phyloP scores from a whole-genome alignment of 305 asterid genomes.

The Ilex paraguariensis region DNA sequence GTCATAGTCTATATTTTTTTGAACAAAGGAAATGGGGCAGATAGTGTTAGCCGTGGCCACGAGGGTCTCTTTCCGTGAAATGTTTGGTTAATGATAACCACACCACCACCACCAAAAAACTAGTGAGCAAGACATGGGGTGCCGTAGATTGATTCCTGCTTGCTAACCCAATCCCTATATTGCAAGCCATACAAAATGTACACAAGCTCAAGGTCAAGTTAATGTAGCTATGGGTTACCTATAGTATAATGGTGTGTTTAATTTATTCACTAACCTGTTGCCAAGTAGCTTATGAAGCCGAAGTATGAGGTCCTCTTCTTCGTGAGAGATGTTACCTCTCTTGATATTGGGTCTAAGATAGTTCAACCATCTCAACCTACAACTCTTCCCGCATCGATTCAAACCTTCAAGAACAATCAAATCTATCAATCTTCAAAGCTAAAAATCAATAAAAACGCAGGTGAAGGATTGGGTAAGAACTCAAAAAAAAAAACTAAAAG shows the following conservation, averaged over 20 bases:
- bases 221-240: background rate
- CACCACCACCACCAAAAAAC: too few relatives aligned
- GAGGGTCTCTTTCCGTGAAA: too few relatives aligned
- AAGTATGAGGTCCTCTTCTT: conserved; percentile 11
- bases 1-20: too few relatives aligned
- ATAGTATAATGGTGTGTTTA: background rate
- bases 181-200: too few relatives aligned
- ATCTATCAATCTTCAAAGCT: background rate
- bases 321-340: conserved; percentile 17
- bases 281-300: background rate
- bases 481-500: background rate
- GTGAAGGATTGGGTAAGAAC: background rate
- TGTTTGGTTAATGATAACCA: too few relatives aligned
- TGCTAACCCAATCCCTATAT: too few relatives aligned
- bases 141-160: too few relatives aligned
- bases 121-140: too few relatives aligned
- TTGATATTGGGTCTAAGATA: conserved; percentile 6
- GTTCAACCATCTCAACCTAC: background rate
- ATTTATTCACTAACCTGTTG: background rate
- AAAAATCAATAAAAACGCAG: background rate
- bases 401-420: background rate
- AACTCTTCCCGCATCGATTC: background rate
- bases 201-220: too few relatives aligned
- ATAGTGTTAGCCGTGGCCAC: too few relatives aligned
- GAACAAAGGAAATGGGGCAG: too few relatives aligned